phyloP scores from a whole-genome alignment of 345 rosid species.

The Atalantia buxifolia region DNA sequence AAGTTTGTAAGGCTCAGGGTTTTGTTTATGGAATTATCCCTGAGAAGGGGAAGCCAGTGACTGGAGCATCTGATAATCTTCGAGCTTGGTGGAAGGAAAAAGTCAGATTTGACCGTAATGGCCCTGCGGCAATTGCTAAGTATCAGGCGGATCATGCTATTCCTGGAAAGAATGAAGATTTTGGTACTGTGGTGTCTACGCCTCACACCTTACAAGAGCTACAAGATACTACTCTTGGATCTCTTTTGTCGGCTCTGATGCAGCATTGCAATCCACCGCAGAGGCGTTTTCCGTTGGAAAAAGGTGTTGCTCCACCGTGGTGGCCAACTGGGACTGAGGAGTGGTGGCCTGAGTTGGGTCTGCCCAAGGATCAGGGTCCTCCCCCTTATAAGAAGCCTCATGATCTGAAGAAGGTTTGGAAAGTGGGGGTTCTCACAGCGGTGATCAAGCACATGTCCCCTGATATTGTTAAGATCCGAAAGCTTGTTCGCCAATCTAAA shows the following conservation, averaged over 20 bases:
- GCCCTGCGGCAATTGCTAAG: constrained; percentile 76
- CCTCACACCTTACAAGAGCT: constrained; percentile 66
- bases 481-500: constrained; percentile 80
- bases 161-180: constrained; percentile 39
- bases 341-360: constrained; percentile 74
- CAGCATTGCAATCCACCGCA: constrained; percentile 86
- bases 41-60: constrained; percentile 85
- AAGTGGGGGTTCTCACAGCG: constrained; percentile 71
- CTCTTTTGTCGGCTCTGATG: constrained; percentile 78
- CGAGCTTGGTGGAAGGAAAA: constrained; percentile 94
- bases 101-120: constrained; percentile 76
- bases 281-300: constrained; percentile 80
- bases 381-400: constrained; percentile 86
- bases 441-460: constrained; percentile 86
- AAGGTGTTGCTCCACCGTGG: constrained; percentile 85
- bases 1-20: constrained; percentile 85
- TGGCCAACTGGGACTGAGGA: constrained; percentile 79
- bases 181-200: constrained; percentile 31
- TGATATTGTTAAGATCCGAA: constrained; percentile 67
- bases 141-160: constrained; percentile 49
- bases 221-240: constrained; percentile 82
- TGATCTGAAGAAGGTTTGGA: constrained; percentile 85
- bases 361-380: constrained; percentile 60
- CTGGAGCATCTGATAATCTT: constrained; percentile 78
- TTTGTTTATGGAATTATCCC: constrained; percentile 84